These are phyloP conservation scores for Myriosclerotinia scirpicola DNA, from an alignment of 2,329 filamentous ascomycete species.

Conservation along the genomic window DNA sequence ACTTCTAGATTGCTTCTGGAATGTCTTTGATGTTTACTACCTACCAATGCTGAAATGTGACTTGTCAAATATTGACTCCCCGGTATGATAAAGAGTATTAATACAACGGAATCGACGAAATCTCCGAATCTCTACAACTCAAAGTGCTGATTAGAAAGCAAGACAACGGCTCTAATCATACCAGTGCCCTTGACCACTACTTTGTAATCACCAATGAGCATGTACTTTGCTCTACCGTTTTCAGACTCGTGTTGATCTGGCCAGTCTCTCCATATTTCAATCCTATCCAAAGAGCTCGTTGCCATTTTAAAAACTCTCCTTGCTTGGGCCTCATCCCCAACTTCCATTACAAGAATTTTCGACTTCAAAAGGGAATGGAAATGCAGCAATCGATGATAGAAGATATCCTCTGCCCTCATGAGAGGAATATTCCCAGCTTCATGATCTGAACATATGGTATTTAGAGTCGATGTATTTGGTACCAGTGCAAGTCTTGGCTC, in stretches of 20 bases:
- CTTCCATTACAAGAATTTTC: slow-evolving; percentile 64
- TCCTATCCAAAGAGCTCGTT: slow-evolving; percentile 25
- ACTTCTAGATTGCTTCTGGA: slow-evolving; percentile 9
- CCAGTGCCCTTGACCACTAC: slow-evolving; percentile 30
- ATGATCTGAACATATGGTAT: background rate
- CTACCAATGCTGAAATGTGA: background rate
- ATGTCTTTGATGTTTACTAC: background rate
- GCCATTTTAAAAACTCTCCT: slow-evolving; percentile 57
- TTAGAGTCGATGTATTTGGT: slow-evolving; percentile 33
- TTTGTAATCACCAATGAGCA: background rate
- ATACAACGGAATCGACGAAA: background rate
- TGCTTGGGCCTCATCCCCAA: slow-evolving; percentile 70
- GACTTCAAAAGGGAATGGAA: slow-evolving; percentile 49
- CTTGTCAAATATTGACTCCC: background rate
- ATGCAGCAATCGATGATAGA: slow-evolving; percentile 66
- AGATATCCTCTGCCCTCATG: slow-evolving; percentile 44
- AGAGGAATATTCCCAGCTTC: background rate
- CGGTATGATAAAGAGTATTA: background rate
- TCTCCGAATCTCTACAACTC: background rate
- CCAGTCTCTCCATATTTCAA: slow-evolving; percentile 74
- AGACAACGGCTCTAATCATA: slow-evolving; percentile 28
- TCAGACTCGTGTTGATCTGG: slow-evolving; percentile 44
- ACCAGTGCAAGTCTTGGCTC: slow-evolving; percentile 83
- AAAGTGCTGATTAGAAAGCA: slow-evolving; percentile 10
- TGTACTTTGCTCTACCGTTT: background rate